A percentile compares a stretch with the other conserved stretches of the same genome.
phyloP scores from a whole-genome alignment of 2,329 filamentous ascomycete species.

The Xylaria digitata region DNA sequence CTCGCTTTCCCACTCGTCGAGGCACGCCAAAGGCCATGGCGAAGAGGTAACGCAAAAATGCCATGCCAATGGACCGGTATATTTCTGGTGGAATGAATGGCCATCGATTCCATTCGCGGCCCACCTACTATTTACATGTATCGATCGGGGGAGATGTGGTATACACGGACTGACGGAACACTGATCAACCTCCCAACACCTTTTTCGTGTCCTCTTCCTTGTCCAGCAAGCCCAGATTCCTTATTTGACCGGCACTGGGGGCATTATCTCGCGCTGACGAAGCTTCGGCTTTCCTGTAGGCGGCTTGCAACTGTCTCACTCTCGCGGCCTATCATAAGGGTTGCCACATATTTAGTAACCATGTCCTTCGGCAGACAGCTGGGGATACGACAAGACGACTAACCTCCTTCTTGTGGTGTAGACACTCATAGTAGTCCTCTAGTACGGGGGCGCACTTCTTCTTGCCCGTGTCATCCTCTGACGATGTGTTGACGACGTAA shows the following conservation, averaged over 20 bases:
- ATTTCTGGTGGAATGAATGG: conserved; percentile 21
- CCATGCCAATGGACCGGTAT: conserved; percentile 21
- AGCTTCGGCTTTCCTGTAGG: conserved; percentile 83
- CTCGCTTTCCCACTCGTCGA: conserved; percentile 1
- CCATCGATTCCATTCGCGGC: conserved; percentile 39
- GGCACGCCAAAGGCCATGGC: neutral
- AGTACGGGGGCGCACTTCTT: conserved; percentile 86
- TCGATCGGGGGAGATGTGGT: conserved; percentile 32
- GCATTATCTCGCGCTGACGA: conserved; percentile 81
- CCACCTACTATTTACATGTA: conserved; percentile 44
- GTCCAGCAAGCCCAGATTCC: conserved; percentile 84
- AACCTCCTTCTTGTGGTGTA: conserved; percentile 99
- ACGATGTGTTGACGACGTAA: conserved; percentile 92
- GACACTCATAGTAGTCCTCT: conserved; percentile 98
- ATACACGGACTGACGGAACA: conserved; percentile 24
- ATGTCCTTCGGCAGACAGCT: conserved; percentile 6
- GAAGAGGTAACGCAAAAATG: neutral
- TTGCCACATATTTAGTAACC: conserved; percentile 26
- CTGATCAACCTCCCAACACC: conserved; percentile 56
- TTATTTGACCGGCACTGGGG: conserved; percentile 86
- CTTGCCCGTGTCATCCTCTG: conserved; percentile 82
- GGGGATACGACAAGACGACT: conserved; percentile 29
- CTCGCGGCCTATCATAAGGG: conserved; percentile 73
- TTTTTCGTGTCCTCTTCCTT: conserved; percentile 83
- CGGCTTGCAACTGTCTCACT: conserved; percentile 80